Conservation (phyloP, 1,284 basidiomycete species). For the Cryptococcus sp. region DNA sequence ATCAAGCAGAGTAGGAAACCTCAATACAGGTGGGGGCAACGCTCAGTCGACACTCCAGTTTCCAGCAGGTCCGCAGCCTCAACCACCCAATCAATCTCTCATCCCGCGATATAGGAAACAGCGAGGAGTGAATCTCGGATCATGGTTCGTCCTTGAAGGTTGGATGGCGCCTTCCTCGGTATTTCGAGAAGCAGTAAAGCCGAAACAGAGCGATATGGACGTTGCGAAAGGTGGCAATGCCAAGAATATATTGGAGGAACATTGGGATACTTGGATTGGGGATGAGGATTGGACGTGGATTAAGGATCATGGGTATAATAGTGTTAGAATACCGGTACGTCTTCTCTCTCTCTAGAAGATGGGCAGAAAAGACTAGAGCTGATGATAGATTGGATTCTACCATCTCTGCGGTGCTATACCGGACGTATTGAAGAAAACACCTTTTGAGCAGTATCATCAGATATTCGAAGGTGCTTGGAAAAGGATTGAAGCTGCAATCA, state of each 20-base stretch:
- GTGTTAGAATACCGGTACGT: slow-evolving; percentile 74
- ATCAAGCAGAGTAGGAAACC: slow-evolving; percentile 24
- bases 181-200: slow-evolving; percentile 55
- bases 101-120: slow-evolving; percentile 68
- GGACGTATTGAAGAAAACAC: slow-evolving; percentile 64
- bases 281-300: slow-evolving; percentile 72
- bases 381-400: slow-evolving; percentile 68
- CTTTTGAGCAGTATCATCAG: slow-evolving; percentile 59
- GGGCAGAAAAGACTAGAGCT: neutral
- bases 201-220: slow-evolving; percentile 69
- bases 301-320: slow-evolving; percentile 67
- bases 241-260: slow-evolving; percentile 62
- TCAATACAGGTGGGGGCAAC: slow-evolving; percentile 2
- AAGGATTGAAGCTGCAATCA: slow-evolving; percentile 64
- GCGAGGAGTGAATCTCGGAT: slow-evolving; percentile 76
- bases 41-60: slow-evolving; percentile 5
- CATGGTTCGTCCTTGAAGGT: slow-evolving; percentile 65
- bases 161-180: slow-evolving; percentile 62
- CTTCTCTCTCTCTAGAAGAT: neutral
- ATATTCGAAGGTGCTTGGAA: slow-evolving; percentile 71
- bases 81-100: slow-evolving; percentile 25
- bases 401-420: slow-evolving; percentile 62
- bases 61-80: slow-evolving; percentile 9
- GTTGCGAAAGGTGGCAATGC: slow-evolving; percentile 61
- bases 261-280: slow-evolving; percentile 77